These are phyloP conservation scores for Corrigiola litoralis DNA, from an alignment of 179 eudicot genomes.

Conservation along the genomic window DNA sequence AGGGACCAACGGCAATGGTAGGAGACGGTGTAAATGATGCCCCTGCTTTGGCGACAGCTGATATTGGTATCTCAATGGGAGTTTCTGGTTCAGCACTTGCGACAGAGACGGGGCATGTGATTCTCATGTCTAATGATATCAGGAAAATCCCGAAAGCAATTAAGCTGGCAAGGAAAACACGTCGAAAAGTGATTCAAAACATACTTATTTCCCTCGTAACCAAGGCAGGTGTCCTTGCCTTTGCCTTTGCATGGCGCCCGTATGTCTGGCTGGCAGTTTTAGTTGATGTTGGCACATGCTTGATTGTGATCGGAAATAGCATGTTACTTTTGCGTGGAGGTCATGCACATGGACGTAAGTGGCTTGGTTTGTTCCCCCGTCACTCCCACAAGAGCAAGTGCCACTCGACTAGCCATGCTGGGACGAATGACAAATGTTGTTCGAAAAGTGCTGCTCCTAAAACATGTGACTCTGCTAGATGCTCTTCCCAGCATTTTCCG, in stretches of 20 bases:
- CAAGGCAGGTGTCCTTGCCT: slow-evolving; percentile 55
- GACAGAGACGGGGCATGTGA: slow-evolving; percentile 70
- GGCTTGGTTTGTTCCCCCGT: slow-evolving; percentile 16
- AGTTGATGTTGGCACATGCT: slow-evolving; percentile 66
- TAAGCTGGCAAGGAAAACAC: slow-evolving; percentile 51
- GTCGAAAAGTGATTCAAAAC: slow-evolving; percentile 59
- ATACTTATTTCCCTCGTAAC: slow-evolving; percentile 49
- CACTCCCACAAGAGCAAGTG: slow-evolving; percentile 25
- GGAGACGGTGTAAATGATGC: slow-evolving; percentile 96
- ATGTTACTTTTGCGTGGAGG: slow-evolving; percentile 60
- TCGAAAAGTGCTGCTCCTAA: slow-evolving; percentile 1
- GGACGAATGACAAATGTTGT: slow-evolving; percentile 9
- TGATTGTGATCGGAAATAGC: slow-evolving; percentile 76
- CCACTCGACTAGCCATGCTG: slow-evolving; percentile 7
- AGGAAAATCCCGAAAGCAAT: slow-evolving; percentile 59
- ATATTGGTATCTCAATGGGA: slow-evolving; percentile 96
- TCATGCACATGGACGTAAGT: slow-evolving; percentile 17
- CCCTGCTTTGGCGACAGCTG: slow-evolving; percentile 84
- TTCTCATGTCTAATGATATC: slow-evolving; percentile 92
- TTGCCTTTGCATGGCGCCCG: slow-evolving; percentile 73
- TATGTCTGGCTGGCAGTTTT: slow-evolving; percentile 93
- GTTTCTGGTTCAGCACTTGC: slow-evolving; percentile 93
- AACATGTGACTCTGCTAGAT: not conserved
- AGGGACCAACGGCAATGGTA: slow-evolving; percentile 76
- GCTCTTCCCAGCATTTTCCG: slow-evolving; percentile 8